These are phyloP conservation scores for Phytophthora brassicae DNA, from an alignment of 352 stramenopile species.

Conservation along the genomic window DNA sequence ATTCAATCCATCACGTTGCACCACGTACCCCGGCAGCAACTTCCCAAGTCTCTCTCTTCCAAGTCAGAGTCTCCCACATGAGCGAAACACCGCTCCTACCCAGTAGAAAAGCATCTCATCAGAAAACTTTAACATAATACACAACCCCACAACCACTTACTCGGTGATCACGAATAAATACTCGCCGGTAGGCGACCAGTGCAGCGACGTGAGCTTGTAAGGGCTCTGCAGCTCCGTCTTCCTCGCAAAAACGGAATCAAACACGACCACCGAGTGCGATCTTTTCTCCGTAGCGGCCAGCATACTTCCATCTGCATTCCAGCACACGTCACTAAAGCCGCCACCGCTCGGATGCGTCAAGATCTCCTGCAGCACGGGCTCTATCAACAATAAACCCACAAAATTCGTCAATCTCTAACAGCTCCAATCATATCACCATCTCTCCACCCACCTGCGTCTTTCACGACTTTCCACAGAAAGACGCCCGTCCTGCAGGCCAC, in stretches of 20 bases:
- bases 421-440: not conserved
- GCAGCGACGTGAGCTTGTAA: constrained; percentile 45
- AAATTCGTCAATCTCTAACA: too few species aligned
- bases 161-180: constrained; percentile 78
- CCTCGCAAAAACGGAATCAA: constrained; percentile 58
- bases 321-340: constrained; percentile 57
- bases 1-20: not conserved
- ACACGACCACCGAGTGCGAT: constrained; percentile 53
- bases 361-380: constrained; percentile 60
- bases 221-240: constrained; percentile 66
- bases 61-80: constrained; percentile 82
- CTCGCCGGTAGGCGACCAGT: constrained; percentile 83
- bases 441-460: constrained; percentile 27
- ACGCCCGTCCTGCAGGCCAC: constrained; percentile 66
- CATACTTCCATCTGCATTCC: constrained; percentile 73
- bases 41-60: constrained; percentile 81
- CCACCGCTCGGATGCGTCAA: constrained; percentile 57
- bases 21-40: constrained; percentile 52
- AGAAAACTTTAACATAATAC: not conserved
- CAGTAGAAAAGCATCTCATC: not conserved
- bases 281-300: constrained; percentile 55
- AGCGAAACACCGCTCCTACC: constrained; percentile 55
- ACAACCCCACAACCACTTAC: constrained; percentile 31
- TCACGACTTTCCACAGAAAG: constrained; percentile 73
- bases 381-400: constrained; percentile 13